Conservation (phyloP, 2,329 filamentous ascomycete genomes). For the Fusarium sulawesiense region DNA sequence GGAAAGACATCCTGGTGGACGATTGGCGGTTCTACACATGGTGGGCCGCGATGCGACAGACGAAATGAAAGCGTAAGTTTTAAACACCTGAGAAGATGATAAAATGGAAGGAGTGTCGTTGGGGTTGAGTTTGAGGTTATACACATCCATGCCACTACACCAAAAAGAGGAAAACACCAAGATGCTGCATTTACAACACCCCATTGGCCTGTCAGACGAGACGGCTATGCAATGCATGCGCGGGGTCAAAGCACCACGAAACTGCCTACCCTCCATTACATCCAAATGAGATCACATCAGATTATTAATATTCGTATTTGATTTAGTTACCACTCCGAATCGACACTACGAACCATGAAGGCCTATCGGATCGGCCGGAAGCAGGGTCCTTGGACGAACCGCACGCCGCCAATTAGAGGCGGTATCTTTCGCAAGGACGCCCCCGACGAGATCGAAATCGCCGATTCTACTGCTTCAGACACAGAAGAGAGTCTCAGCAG, state of each 20-base stretch:
- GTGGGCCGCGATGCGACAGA: constrained; percentile 53
- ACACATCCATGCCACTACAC: constrained; percentile 1
- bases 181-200: constrained; percentile 8
- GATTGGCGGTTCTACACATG: constrained; percentile 68
- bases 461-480: constrained; percentile 27
- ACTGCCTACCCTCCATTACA: background rate
- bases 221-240: constrained; percentile 4
- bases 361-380: constrained; percentile 69
- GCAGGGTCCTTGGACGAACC: constrained; percentile 67
- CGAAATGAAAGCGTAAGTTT: constrained; percentile 51
- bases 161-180: constrained; percentile 2
- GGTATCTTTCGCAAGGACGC: constrained; percentile 52
- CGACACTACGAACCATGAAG: constrained; percentile 67
- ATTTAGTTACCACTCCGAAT: constrained; percentile 66
- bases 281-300: background rate
- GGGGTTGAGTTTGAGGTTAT: constrained; percentile 5
- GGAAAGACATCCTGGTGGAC: constrained; percentile 68
- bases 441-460: constrained; percentile 19
- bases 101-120: background rate
- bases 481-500: constrained; percentile 29
- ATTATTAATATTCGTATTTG: constrained; percentile 30
- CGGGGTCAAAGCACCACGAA: background rate
- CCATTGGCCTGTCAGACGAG: constrained; percentile 23
- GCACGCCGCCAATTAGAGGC: constrained; percentile 69
- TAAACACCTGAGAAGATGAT: background rate